Evolutionary conservation across 192 early-diverging fungal species (phyloP).

Genomic region (Umbelopsis vinacea): DNA sequence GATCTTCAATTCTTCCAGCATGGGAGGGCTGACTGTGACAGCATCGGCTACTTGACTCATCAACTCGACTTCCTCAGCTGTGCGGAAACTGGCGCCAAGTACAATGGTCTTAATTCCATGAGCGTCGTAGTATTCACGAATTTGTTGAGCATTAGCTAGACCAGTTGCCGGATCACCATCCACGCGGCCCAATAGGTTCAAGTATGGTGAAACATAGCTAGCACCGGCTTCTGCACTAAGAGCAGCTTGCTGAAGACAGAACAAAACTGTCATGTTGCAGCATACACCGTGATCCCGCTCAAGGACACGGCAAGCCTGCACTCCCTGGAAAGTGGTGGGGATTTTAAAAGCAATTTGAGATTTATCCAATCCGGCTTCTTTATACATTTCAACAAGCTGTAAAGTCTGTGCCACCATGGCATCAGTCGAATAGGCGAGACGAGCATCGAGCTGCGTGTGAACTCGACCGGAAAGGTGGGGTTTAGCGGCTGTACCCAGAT

Average conservation of each 20-base stretch:
- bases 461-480: conserved; percentile 14
- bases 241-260: conserved; percentile 15
- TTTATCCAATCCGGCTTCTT: conserved; percentile 17
- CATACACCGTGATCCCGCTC: conserved; percentile 16
- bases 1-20: conserved; percentile 12
- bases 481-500: conserved; percentile 2
- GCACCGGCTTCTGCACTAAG: conserved; percentile 18
- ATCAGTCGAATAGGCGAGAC: conserved; percentile 4
- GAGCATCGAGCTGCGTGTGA: conserved; percentile 23
- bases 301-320: conserved; percentile 13
- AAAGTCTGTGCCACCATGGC: conserved; percentile 12
- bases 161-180: conserved; percentile 5
- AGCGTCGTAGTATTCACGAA: conserved; percentile 12
- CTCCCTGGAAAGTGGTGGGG: conserved; percentile 17
- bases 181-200: conserved; percentile 18
- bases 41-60: conserved; percentile 17
- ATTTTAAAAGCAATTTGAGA: conserved; percentile 14
- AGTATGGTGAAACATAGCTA: conserved; percentile 14
- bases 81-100: conserved; percentile 20
- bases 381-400: conserved; percentile 14
- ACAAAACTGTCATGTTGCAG: conserved; percentile 22
- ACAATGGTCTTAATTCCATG: conserved; percentile 19
- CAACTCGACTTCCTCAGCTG: neutral
- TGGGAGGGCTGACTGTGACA: conserved; percentile 1
- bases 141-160: conserved; percentile 11